Conservation (phyloP, 1,284 basidiomycete genomes). For the Hemileccinum hortonii region DNA sequence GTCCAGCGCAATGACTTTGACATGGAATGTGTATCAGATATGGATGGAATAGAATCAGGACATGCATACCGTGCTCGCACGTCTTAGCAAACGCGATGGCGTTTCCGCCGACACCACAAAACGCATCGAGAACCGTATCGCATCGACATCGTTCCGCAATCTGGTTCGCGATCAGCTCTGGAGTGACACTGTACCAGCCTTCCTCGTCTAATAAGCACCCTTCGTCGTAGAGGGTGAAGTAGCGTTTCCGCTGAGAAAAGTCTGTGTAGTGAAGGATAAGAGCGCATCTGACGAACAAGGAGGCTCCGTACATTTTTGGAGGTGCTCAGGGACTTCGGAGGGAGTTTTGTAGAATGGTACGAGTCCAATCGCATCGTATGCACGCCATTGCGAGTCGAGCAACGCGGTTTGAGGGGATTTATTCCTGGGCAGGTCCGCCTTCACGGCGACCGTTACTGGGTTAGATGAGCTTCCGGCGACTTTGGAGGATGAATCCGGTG, state of each 20-base stretch:
- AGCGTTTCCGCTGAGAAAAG: slow-evolving; percentile 79
- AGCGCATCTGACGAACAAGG: neutral
- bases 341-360: slow-evolving; percentile 66
- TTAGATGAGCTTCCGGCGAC: neutral
- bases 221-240: slow-evolving; percentile 77
- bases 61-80: slow-evolving; percentile 76
- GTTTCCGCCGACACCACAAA: slow-evolving; percentile 98
- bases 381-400: neutral
- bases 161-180: slow-evolving; percentile 86
- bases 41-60: neutral
- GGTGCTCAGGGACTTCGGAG: slow-evolving; percentile 68
- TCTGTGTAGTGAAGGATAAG: slow-evolving; percentile 48
- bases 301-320: slow-evolving; percentile 74
- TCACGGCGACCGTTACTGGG: neutral
- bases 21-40: slow-evolving; percentile 1
- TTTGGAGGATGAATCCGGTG: slow-evolving; percentile 10
- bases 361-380: slow-evolving; percentile 66
- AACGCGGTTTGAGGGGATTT: neutral
- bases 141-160: slow-evolving; percentile 91
- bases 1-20: slow-evolving; percentile 87
- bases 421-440: neutral
- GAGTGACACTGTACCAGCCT: slow-evolving; percentile 98
- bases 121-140: slow-evolving; percentile 85
- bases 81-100: slow-evolving; percentile 96
- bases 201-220: slow-evolving; percentile 82